A percentile compares a stretch with the other conserved stretches of the same genome.
These are phyloP conservation scores for Heterobasidion annosum DNA, from an alignment of 1,284 basidiomycete species.

Conservation along the genomic window DNA sequence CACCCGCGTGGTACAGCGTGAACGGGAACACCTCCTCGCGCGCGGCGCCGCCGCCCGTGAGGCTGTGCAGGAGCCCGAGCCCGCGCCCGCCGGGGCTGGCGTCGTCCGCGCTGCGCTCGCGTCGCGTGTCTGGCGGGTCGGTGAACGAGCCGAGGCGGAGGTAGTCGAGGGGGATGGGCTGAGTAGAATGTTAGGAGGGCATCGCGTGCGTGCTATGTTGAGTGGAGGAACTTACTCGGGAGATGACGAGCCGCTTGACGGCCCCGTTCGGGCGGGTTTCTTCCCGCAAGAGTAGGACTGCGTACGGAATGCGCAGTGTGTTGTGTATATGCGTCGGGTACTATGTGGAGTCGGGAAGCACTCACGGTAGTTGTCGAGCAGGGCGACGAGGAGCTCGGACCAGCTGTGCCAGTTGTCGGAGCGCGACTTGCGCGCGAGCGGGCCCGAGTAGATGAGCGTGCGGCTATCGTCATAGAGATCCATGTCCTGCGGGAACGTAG, in stretches of 20 bases:
- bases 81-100: conserved; percentile 9
- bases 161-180: conserved; percentile 74
- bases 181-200: neutral
- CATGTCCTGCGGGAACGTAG: conserved; percentile 46
- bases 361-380: conserved; percentile 73
- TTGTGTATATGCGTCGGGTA: neutral
- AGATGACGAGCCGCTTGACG: conserved; percentile 45
- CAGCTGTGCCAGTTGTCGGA: conserved; percentile 56
- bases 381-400: conserved; percentile 54
- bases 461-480: conserved; percentile 69
- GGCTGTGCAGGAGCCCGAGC: conserved; percentile 52
- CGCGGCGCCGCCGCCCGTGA: conserved; percentile 33
- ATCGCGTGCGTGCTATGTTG: neutral
- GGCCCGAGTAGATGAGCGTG: conserved; percentile 56
- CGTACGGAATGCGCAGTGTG: neutral
- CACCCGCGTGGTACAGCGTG: conserved; percentile 61
- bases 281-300: conserved; percentile 59
- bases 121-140: conserved; percentile 45
- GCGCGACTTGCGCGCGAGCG: conserved; percentile 42
- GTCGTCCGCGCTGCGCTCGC: conserved; percentile 30
- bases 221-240: conserved; percentile 38
- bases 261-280: conserved; percentile 39
- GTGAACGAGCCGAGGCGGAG: conserved; percentile 62
- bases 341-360: neutral
- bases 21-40: conserved; percentile 58